phyloP scores from a whole-genome alignment of 306 rosid species.

The Gillenia trifoliata region DNA sequence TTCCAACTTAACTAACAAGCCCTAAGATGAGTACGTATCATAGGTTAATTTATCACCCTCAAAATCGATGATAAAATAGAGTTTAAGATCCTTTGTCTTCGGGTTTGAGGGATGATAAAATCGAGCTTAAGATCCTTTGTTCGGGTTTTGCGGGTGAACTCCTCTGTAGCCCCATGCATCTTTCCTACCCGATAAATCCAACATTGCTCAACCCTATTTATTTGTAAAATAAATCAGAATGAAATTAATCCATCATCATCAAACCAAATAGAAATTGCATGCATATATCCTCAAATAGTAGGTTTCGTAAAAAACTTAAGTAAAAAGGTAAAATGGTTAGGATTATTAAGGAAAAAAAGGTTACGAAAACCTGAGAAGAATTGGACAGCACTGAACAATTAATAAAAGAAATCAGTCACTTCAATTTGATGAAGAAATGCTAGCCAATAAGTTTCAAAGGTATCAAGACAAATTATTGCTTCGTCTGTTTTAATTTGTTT shows the following conservation, averaged over 20 bases:
- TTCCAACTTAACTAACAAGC: constrained; percentile 49
- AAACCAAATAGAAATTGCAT: background rate
- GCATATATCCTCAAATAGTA: background rate
- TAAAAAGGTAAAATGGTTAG: background rate
- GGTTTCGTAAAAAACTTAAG: background rate
- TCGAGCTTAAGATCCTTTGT: background rate
- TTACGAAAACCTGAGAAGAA: background rate
- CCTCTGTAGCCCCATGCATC: background rate
- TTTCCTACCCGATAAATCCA: background rate
- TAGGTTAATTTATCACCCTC: background rate
- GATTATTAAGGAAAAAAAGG: background rate
- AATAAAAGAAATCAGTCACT: constrained; percentile 14
- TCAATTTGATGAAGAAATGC: constrained; percentile 18
- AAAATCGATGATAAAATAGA: background rate
- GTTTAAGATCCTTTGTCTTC: background rate
- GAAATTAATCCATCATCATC: background rate
- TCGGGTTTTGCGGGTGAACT: background rate
- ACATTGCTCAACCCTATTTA: background rate
- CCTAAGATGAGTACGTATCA: background rate
- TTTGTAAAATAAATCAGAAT: background rate
- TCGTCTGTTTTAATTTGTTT: constrained; percentile 59
- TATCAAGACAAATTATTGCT: constrained; percentile 52
- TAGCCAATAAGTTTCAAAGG: constrained; percentile 10
- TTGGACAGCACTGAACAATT: constrained; percentile 4
- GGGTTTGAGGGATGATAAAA: background rate